Conservation (phyloP, 2,329 filamentous ascomycete genomes). For the Sporothrix inflata region DNA sequence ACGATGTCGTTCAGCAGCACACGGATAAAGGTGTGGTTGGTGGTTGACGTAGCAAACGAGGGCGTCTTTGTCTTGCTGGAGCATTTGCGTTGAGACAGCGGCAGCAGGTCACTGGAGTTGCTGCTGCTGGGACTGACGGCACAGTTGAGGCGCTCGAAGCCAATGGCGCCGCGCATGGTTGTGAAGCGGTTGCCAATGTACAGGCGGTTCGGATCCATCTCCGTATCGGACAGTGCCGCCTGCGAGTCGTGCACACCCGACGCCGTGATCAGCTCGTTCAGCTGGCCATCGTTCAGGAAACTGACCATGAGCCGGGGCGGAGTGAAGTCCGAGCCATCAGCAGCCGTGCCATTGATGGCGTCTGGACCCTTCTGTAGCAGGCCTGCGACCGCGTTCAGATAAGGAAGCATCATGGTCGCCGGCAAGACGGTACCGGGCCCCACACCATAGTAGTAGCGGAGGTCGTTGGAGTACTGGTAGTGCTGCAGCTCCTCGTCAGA, state of each 20-base stretch:
- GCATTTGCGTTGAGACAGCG: slow-evolving; percentile 27
- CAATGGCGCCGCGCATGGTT: slow-evolving; percentile 67
- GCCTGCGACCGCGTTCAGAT: slow-evolving; percentile 57
- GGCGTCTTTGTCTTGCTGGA: slow-evolving; percentile 21
- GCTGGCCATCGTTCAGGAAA: slow-evolving; percentile 69
- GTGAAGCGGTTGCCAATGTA: slow-evolving; percentile 61
- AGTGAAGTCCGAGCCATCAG: slow-evolving; percentile 51
- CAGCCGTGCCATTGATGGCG: slow-evolving; percentile 50
- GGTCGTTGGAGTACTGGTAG: slow-evolving; percentile 70
- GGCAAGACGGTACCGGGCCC: slow-evolving; percentile 60
- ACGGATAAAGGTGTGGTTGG: slow-evolving; percentile 54
- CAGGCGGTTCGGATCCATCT: slow-evolving; percentile 51
- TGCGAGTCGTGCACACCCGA: slow-evolving; percentile 65
- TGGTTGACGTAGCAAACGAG: slow-evolving; percentile 25
- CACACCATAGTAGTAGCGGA: slow-evolving; percentile 69
- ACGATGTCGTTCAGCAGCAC: slow-evolving; percentile 66
- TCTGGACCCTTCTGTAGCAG: slow-evolving; percentile 56
- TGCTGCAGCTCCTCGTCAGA: slow-evolving; percentile 62
- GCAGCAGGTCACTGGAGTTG: slow-evolving; percentile 27
- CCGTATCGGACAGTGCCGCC: slow-evolving; percentile 50
- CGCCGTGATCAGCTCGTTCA: slow-evolving; percentile 62
- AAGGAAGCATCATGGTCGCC: slow-evolving; percentile 63
- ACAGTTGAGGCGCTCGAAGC: slow-evolving; percentile 66
- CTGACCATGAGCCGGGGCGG: slow-evolving; percentile 62
- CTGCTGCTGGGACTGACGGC: slow-evolving; percentile 27